Percentiles rank a stretch among this genome's conserved stretches.
Evolutionary conservation across 345 rosid species (phyloP).

Genomic region (Limnanthes douglasii): DNA sequence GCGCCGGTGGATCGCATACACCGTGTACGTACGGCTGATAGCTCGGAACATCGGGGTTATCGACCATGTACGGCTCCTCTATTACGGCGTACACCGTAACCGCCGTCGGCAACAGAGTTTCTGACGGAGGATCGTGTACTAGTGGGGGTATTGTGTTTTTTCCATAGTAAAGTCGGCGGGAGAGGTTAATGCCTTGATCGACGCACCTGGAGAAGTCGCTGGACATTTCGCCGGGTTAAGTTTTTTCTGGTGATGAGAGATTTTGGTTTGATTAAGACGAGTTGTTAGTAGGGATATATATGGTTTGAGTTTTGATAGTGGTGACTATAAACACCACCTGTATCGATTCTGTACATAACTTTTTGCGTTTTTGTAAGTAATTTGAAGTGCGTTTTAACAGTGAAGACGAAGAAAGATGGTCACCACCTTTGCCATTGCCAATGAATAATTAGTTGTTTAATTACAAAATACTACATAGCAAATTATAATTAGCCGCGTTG

Average conservation of each 20-base stretch:
- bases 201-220: conserved; percentile 46
- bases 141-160: conserved; percentile 32
- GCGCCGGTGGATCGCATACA: conserved; percentile 79
- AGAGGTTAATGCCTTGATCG: conserved; percentile 48
- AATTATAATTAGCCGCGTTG: too few species aligned
- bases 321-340: too few species aligned
- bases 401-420: too few species aligned
- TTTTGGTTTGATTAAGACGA: too few species aligned
- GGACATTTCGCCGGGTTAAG: conserved; percentile 19
- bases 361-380: too few species aligned
- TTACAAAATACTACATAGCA: too few species aligned
- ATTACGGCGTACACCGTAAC: conserved; percentile 67
- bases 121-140: conserved; percentile 23
- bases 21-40: conserved; percentile 97
- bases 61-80: conserved; percentile 53
- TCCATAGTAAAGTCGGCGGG: conserved; percentile 65
- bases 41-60: conserved; percentile 86
- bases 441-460: too few species aligned
- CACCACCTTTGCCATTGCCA: too few species aligned
- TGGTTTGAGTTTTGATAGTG: too few species aligned
- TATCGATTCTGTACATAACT: too few species aligned
- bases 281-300: too few species aligned
- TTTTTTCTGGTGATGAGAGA: background rate
- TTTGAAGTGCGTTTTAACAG: too few species aligned
- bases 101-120: conserved; percentile 41